Conservation (phyloP, 2,329 filamentous ascomycete species). For the Coniochaeta sp. region DNA sequence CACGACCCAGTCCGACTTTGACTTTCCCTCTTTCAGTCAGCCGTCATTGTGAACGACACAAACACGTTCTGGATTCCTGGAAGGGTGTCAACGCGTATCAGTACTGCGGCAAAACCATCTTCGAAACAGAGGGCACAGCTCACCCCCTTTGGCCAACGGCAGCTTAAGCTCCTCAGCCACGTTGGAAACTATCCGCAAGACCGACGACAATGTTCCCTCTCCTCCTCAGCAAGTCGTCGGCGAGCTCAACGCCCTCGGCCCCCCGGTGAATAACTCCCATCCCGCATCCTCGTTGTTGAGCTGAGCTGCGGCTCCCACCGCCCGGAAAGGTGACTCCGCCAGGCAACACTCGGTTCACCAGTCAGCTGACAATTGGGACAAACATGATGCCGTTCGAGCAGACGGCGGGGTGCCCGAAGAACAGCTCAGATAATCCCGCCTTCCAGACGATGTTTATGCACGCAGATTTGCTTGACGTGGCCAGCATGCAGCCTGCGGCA, state of each 20-base stretch:
- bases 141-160: conserved; percentile 19
- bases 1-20: conserved; percentile 15
- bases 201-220: conserved; percentile 11
- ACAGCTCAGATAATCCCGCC: conserved; percentile 12
- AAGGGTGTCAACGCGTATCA: conserved; percentile 24
- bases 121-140: conserved; percentile 26
- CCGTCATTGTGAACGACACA: conserved; percentile 5
- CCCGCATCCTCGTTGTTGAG: conserved; percentile 2
- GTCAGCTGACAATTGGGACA: conserved; percentile 23
- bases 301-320: conserved; percentile 5
- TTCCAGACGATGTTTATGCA: conserved; percentile 13
- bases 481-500: conserved; percentile 5
- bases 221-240: conserved; percentile 26
- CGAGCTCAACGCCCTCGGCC: conserved; percentile 21
- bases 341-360: conserved; percentile 17
- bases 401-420: conserved; percentile 12
- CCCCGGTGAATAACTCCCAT: conserved; percentile 17
- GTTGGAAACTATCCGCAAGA: conserved; percentile 25
- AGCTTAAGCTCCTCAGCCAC: conserved; percentile 24
- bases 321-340: conserved; percentile 10
- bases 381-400: conserved; percentile 20
- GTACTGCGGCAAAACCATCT: conserved; percentile 23
- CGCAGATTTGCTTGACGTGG: conserved; percentile 14
- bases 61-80: conserved; percentile 25
- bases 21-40: conserved; percentile 2